Evolutionary conservation across 139 green algal genomes (phyloP).

Genomic region (Chlamydomonas incerta): DNA sequence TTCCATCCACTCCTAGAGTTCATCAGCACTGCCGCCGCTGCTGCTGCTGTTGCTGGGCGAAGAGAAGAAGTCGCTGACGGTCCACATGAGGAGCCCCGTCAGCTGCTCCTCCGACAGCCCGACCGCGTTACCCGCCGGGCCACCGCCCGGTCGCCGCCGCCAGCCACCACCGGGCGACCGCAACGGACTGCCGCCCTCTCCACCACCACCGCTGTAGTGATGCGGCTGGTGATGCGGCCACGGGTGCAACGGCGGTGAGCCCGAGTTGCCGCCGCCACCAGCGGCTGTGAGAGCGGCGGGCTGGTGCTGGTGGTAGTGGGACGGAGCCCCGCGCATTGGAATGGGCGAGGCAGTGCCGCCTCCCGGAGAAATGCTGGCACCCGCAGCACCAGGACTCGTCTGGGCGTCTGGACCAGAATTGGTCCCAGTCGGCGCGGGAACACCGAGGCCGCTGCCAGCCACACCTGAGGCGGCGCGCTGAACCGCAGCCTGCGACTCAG

Average conservation of each 20-base stretch:
- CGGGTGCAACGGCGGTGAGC: too few species aligned
- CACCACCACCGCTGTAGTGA: too few species aligned
- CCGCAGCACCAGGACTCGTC: too few species aligned
- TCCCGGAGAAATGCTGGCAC: too few species aligned
- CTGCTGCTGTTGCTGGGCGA: conserved; percentile 1
- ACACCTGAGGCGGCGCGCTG: neutral
- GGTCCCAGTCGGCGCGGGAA: neutral
- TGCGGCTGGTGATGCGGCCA: too few species aligned
- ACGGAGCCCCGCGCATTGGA: too few species aligned
- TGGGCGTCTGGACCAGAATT: too few species aligned
- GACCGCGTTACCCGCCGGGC: neutral
- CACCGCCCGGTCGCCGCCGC: neutral
- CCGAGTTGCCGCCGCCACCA: too few species aligned
- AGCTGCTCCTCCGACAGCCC: conserved; percentile 33
- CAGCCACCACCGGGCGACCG: neutral
- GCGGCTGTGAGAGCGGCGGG: too few species aligned
- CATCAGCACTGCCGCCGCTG: neutral
- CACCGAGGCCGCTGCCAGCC: too few species aligned
- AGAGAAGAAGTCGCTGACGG: conserved; percentile 21
- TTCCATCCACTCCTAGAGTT: too few species aligned
- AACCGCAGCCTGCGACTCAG: neutral
- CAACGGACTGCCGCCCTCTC: neutral
- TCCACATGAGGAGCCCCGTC: conserved; percentile 20
- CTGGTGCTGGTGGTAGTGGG: neutral
- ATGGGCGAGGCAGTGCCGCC: too few species aligned